Percentiles rank a stretch among this genome's conserved stretches.
These are phyloP conservation scores for Hypoxylon cercidicola DNA, from an alignment of 495 filamentous ascomycete genomes.

Conservation along the genomic window DNA sequence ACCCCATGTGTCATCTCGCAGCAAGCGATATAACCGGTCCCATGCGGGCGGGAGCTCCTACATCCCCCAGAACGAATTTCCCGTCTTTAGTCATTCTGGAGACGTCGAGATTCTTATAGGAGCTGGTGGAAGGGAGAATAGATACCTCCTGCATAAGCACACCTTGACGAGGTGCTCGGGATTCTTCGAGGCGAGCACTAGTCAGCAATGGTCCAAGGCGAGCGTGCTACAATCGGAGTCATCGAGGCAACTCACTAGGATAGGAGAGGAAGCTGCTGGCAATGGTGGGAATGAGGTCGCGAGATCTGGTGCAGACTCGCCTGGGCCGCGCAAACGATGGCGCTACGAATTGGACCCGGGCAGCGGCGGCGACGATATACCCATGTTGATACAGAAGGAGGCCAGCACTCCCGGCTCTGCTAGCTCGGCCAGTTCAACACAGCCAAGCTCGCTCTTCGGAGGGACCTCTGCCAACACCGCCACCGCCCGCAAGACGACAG, in stretches of 20 bases:
- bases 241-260: slow-evolving; percentile 59
- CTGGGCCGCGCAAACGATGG: slow-evolving; percentile 71
- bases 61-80: slow-evolving; percentile 87
- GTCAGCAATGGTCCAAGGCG: slow-evolving; percentile 81
- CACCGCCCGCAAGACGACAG: slow-evolving; percentile 44
- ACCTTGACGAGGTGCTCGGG: slow-evolving; percentile 89
- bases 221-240: slow-evolving; percentile 46
- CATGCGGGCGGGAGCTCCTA: slow-evolving; percentile 79
- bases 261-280: slow-evolving; percentile 65
- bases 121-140: slow-evolving; percentile 75
- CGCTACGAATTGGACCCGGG: slow-evolving; percentile 87
- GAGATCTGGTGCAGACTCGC: slow-evolving; percentile 35
- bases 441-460: slow-evolving; percentile 56
- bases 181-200: slow-evolving; percentile 91
- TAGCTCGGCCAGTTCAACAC: slow-evolving; percentile 25
- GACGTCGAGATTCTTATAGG: slow-evolving; percentile 88
- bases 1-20: slow-evolving; percentile 55
- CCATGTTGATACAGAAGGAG: slow-evolving; percentile 85
- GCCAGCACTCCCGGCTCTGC: slow-evolving; percentile 21
- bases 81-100: slow-evolving; percentile 86
- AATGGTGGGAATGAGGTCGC: slow-evolving; percentile 36
- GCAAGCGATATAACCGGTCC: slow-evolving; percentile 79
- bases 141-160: slow-evolving; percentile 85
- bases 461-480: slow-evolving; percentile 42
- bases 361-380: slow-evolving; percentile 77